Percentiles rank a stretch among this genome's conserved stretches.
These are phyloP conservation scores for Nakazawaea ambrosiae DNA, from an alignment of 805 yeast species.

Conservation along the genomic window DNA sequence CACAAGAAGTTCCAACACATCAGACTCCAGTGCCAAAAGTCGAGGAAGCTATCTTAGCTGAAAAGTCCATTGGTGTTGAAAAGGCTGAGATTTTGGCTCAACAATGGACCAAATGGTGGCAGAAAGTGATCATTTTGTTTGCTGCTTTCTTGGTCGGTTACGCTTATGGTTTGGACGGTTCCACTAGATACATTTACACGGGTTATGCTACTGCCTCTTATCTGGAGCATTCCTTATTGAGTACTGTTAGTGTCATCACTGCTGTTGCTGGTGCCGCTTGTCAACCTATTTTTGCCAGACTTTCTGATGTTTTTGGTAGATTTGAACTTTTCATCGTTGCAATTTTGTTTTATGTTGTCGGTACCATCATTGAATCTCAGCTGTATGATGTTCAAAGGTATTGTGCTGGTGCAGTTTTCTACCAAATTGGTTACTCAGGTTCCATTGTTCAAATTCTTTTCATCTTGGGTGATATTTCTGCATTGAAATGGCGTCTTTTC, in stretches of 20 bases:
- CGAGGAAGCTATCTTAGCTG: slow-evolving; percentile 2
- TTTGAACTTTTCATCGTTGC: slow-evolving; percentile 41
- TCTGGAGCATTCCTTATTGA: slow-evolving; percentile 43
- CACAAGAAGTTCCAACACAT: too few relatives aligned
- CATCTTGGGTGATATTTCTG: slow-evolving; percentile 59
- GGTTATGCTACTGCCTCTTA: slow-evolving; percentile 51
- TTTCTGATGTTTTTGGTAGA: slow-evolving; percentile 65
- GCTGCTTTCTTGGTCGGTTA: slow-evolving; percentile 49
- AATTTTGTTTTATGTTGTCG: slow-evolving; percentile 50
- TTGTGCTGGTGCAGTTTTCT: slow-evolving; percentile 59
- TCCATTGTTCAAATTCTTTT: slow-evolving; percentile 48
- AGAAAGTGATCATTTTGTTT: slow-evolving; percentile 36
- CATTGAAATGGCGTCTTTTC: slow-evolving; percentile 64
- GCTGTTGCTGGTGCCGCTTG: slow-evolving; percentile 62
- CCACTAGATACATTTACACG: slow-evolving; percentile 41
- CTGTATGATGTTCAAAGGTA: slow-evolving; percentile 49
- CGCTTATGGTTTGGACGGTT: slow-evolving; percentile 52
- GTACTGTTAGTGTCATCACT: slow-evolving; percentile 53
- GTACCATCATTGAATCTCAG: slow-evolving; percentile 58
- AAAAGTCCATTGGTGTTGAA: slow-evolving; percentile 43
- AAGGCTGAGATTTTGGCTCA: slow-evolving; percentile 48
- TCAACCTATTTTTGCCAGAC: slow-evolving; percentile 56
- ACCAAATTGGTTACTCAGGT: slow-evolving; percentile 57
- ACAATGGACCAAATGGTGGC: slow-evolving; percentile 32
- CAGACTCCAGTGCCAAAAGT: too few relatives aligned